Conservation (phyloP, 768 basidiomycete species). For the Lactarius indigo region DNA sequence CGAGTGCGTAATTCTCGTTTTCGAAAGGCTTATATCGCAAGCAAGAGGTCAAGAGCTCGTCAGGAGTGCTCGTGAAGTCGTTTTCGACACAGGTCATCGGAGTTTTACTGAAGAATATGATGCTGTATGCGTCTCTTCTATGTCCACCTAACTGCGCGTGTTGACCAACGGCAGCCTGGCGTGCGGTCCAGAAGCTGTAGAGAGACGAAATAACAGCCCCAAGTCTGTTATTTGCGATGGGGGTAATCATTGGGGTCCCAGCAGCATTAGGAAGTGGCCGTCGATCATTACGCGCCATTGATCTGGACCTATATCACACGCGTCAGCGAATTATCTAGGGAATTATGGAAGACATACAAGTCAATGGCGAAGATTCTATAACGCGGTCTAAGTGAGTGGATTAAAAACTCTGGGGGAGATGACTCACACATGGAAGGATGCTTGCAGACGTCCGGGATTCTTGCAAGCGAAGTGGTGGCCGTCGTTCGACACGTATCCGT, state of each 20-base stretch:
- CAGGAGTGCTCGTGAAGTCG: constrained; percentile 44
- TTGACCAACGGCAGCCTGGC: constrained; percentile 37
- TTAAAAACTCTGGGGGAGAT: background rate
- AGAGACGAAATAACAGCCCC: constrained; percentile 57
- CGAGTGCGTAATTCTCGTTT: constrained; percentile 44
- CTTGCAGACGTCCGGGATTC: constrained; percentile 49
- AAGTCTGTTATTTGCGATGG: constrained; percentile 43
- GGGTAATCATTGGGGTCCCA: constrained; percentile 35
- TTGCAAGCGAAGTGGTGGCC: constrained; percentile 52
- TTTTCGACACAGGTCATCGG: constrained; percentile 35
- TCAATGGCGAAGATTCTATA: constrained; percentile 52
- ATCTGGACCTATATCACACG: constrained; percentile 42
- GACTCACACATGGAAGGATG: constrained; percentile 57
- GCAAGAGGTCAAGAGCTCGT: constrained; percentile 40
- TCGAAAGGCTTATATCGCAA: constrained; percentile 34
- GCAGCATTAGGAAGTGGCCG: constrained; percentile 45
- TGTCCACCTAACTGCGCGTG: constrained; percentile 26
- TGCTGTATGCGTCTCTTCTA: constrained; percentile 52
- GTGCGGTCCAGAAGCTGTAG: constrained; percentile 52
- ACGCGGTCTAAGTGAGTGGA: background rate
- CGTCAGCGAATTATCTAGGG: background rate
- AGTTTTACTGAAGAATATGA: constrained; percentile 42
- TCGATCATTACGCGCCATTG: constrained; percentile 43
- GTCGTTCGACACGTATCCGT: constrained; percentile 51
- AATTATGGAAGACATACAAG: constrained; percentile 29